These are phyloP conservation scores for Cladosporium colombiae DNA, from an alignment of 2,329 filamentous ascomycete species.

Conservation along the genomic window DNA sequence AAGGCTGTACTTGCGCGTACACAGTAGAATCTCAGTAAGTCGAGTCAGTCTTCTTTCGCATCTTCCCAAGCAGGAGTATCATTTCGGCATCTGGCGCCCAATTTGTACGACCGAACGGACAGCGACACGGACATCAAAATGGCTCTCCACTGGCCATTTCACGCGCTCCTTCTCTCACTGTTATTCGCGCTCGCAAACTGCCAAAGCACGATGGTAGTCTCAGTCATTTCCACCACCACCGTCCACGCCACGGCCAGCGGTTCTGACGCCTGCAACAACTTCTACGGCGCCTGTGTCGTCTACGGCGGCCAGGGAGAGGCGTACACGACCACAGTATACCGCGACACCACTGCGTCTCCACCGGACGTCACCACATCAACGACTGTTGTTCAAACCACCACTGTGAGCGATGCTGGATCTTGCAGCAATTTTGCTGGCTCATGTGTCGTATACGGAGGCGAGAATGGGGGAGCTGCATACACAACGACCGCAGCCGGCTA, in stretches of 20 bases:
- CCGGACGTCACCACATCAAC: conserved; percentile 1
- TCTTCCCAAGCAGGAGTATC: neutral
- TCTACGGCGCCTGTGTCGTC: conserved; percentile 12
- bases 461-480: neutral
- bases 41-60: neutral
- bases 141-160: neutral
- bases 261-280: conserved; percentile 9
- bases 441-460: conserved; percentile 7
- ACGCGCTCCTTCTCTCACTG: neutral
- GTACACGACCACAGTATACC: conserved; percentile 6
- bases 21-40: neutral
- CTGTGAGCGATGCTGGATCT: neutral
- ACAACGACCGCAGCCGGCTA: neutral
- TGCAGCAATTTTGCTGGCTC: conserved; percentile 2
- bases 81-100: neutral
- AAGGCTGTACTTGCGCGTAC: neutral
- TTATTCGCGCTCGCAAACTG: neutral
- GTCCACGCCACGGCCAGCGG: conserved; percentile 9
- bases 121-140: neutral
- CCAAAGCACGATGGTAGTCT: conserved; percentile 13
- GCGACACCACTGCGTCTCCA: neutral
- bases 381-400: conserved; percentile 5
- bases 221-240: conserved; percentile 4
- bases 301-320: conserved; percentile 12
- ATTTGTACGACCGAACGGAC: neutral